Conservation (phyloP, 371 early-diverging fungal species). For the Rhizopus stolonifer region DNA sequence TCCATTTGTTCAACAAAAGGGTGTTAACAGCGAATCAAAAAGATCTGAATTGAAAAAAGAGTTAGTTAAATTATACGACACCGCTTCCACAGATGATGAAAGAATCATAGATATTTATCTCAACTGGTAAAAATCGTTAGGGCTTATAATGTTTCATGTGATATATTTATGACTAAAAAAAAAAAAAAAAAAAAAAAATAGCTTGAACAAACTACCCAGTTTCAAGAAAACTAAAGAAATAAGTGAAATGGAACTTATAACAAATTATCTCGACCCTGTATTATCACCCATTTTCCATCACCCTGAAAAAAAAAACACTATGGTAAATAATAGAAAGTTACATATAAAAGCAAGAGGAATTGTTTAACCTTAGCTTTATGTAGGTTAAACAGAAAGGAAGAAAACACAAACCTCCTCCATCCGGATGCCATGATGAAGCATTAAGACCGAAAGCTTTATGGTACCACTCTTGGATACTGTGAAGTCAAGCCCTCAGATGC, state of each 20-base stretch:
- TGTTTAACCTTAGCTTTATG: not conserved
- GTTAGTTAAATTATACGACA: not conserved
- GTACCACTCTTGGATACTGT: not conserved
- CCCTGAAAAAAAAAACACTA: not conserved
- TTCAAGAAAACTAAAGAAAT: not conserved
- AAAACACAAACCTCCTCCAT: not conserved
- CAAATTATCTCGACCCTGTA: conserved; percentile 1
- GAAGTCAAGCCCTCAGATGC: conserved; percentile 6
- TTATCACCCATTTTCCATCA: conserved; percentile 2
- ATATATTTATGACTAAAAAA: not conserved
- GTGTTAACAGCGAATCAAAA: not conserved
- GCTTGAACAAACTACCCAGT: conserved; percentile 2
- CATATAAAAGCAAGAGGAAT: not conserved
- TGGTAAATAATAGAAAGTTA: conserved; percentile 7
- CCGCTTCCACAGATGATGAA: not conserved
- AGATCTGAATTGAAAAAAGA: not conserved
- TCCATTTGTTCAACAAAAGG: not conserved
- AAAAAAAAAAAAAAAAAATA: conserved; percentile 2
- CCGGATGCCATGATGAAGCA: not conserved
- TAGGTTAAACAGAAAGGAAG: conserved; percentile 5
- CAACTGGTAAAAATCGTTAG: conserved; percentile 3
- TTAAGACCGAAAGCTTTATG: not conserved
- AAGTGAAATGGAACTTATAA: conserved; percentile 3
- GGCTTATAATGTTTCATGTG: conserved; percentile 4
- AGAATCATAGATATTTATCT: not conserved